Base-by-base conservation (phyloP, 495 filamentous ascomycete genomes). In the Aspergillus funiculosus region DNA sequence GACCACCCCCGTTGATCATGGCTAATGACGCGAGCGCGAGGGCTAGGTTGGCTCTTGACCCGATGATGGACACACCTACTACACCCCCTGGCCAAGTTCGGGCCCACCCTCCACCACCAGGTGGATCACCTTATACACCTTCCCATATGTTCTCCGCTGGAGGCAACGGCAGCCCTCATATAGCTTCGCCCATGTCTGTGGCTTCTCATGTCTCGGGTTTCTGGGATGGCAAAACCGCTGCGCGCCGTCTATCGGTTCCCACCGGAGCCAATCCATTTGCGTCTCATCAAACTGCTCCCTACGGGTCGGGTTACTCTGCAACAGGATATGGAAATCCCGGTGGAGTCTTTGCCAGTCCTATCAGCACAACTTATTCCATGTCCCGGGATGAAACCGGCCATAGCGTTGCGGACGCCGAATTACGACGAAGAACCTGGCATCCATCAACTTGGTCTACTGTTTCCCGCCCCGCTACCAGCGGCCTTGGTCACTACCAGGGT, bases 351-450 rank as follows among this genome's bases (percentile, higher is more conserved):
- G 69, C 77, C 4, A 94, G 87, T 45, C 88, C 89, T 3, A 89
- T 85, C 1, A 75, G 70, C 25, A 82, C 81, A 3, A 74, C 74
- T 6, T 83, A 85, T 32, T 73, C 74, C 5, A 75, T 77, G 50
- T 76, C 82, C 3, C 73, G 85, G 28, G 73, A 82, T 24, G 86
- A 94, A 31, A 79, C 79, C 1, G 58, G 68, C 1, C 71, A 79
- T 4, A 71, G 63, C 54, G 70, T 76, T 1, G 70, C 79, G 2
- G 87, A 91, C 48, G 81, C 86, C 17, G 85, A 89, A 37, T 82
- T 81, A 77, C 80, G 87, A 48, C 69, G 89, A 46, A 74, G 88
- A 36, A 95, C 89, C 6, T 95, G 89, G 89, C 89, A 95, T 67
- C 87, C 87, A 3, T 85, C 86, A 19, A 85, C 81, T 0, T 82